Percentiles rank a stretch among this genome's conserved stretches.
phyloP scores from a whole-genome alignment of 2,329 filamentous ascomycete species.

The Hymenoscyphus fraxineus region DNA sequence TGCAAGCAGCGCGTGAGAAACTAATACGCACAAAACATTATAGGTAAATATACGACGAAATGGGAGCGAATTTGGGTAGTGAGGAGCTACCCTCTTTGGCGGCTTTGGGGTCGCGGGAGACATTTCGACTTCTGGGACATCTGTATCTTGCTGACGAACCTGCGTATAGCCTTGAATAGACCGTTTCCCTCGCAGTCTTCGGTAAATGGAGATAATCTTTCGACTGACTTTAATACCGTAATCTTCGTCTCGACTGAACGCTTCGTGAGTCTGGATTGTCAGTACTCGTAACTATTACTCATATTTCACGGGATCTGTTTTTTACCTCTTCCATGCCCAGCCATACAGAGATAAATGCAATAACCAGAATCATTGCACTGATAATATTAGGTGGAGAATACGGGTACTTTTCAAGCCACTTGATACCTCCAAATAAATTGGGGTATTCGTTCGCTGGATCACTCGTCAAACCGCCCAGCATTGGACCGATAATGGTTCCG shows the following conservation, averaged over 20 bases:
- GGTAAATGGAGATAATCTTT: conserved; percentile 19
- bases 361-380: conserved; percentile 37
- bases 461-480: conserved; percentile 42
- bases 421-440: conserved; percentile 38
- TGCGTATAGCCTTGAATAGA: conserved; percentile 12
- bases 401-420: conserved; percentile 41
- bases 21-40: conserved; percentile 42
- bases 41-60: conserved; percentile 42
- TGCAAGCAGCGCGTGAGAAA: conserved; percentile 55
- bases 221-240: conserved; percentile 28
- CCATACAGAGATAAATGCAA: conserved; percentile 35
- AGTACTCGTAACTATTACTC: conserved; percentile 4
- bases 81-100: conserved; percentile 26
- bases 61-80: conserved; percentile 39
- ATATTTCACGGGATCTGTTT: background rate
- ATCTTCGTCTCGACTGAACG: conserved; percentile 33
- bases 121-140: conserved; percentile 14
- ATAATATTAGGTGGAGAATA: conserved; percentile 43
- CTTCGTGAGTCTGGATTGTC: conserved; percentile 37
- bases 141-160: conserved; percentile 10
- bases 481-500: conserved; percentile 41
- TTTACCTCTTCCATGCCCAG: conserved; percentile 36
- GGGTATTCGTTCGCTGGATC: conserved; percentile 42
- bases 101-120: conserved; percentile 19
- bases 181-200: conserved; percentile 12